phyloP scores from a whole-genome alignment of 129 eudicot genomes.

The Scalesia atractyloides region DNA sequence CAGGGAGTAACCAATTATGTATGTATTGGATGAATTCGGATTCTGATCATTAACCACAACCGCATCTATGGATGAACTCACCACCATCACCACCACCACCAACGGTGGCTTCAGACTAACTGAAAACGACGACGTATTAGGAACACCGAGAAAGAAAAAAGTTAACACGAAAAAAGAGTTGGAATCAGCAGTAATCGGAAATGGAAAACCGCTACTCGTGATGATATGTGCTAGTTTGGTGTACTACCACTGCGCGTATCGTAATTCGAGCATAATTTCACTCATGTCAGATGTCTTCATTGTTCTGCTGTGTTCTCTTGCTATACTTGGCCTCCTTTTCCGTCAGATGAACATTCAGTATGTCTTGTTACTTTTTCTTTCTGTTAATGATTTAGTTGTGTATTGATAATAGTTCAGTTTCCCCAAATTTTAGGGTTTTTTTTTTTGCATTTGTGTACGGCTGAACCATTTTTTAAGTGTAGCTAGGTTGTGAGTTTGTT shows the following conservation, averaged over 20 bases:
- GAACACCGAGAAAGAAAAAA: constrained; percentile 25
- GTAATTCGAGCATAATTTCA: constrained; percentile 68
- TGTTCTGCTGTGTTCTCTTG: constrained; percentile 89
- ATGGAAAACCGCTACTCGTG: constrained; percentile 58
- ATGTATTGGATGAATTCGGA: background rate
- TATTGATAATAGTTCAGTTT: background rate
- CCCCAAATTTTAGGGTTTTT: constrained; percentile 11
- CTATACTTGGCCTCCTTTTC: constrained; percentile 94
- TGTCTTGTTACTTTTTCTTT: background rate
- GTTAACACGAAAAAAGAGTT: constrained; percentile 8
- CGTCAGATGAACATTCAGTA: constrained; percentile 89
- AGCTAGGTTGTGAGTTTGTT: too few relatives aligned
- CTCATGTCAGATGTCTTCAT: constrained; percentile 84
- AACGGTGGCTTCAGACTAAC: background rate
- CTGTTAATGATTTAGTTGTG: background rate
- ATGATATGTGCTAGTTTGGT: constrained; percentile 68
- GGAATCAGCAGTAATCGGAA: constrained; percentile 39
- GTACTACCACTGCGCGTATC: constrained; percentile 89
- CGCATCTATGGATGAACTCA: constrained; percentile 35
- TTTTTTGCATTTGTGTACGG: background rate
- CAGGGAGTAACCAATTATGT: background rate
- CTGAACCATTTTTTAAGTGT: too few relatives aligned
- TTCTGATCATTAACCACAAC: background rate
- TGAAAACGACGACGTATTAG: constrained; percentile 34
- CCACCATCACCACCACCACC: constrained; percentile 19